Evolutionary conservation across 164 flowering plant genomes (phyloP).

Genomic region (grape (Vitis vinifera)): DNA sequence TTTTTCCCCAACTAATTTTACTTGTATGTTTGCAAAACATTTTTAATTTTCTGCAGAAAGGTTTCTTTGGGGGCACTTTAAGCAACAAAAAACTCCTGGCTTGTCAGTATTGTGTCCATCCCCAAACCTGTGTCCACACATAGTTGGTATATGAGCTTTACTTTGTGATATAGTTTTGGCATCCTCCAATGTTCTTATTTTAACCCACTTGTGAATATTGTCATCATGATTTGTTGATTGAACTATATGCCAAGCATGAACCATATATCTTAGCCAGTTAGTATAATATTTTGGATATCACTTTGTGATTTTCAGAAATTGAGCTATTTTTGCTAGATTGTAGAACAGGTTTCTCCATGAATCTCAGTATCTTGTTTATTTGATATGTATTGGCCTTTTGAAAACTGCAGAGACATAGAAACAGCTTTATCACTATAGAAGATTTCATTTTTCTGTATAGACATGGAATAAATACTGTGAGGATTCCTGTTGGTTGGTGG

Average conservation of each 20-base stretch:
- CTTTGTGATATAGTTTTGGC: not conserved
- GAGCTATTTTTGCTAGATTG: not conserved
- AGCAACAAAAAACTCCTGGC: slow-evolving; percentile 1
- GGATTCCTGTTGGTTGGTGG: slow-evolving; percentile 99
- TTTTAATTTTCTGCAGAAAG: not conserved
- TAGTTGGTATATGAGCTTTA: not conserved
- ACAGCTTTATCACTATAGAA: slow-evolving; percentile 50
- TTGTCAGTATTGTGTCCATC: not conserved
- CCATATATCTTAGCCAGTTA: too few relatives aligned
- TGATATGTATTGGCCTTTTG: slow-evolving; percentile 2
- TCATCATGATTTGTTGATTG: not conserved
- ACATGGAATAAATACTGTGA: slow-evolving; percentile 81
- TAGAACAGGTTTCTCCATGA: not conserved
- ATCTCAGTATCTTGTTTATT: not conserved
- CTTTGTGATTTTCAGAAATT: not conserved
- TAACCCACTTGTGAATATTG: not conserved
- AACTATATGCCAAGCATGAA: too few relatives aligned
- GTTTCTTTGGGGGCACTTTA: not conserved
- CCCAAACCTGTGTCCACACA: not conserved
- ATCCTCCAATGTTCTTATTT: not conserved
- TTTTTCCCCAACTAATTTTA: too few relatives aligned
- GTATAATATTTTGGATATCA: too few relatives aligned
- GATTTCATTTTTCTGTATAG: slow-evolving; percentile 62
- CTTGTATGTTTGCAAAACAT: not conserved
- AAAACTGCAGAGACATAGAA: slow-evolving; percentile 63